Conservation (phyloP, 371 early-diverging fungal species). For the Phascolomyces articulosus region DNA sequence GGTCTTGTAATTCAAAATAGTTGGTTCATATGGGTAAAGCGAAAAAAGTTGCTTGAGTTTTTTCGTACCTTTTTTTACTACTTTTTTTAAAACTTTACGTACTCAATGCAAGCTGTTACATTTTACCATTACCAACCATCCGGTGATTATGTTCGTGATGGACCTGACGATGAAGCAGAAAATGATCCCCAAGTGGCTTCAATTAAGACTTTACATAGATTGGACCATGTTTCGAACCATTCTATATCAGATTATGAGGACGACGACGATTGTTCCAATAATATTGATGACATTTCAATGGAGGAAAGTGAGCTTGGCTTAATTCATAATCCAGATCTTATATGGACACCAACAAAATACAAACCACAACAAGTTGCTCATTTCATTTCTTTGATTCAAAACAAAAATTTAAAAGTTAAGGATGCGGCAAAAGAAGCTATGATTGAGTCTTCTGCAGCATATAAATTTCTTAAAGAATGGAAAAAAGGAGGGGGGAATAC, state of each 20-base stretch:
- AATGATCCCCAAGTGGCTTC: too few species aligned
- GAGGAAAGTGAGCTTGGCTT: slow-evolving; percentile 1
- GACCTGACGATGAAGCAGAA: too few species aligned
- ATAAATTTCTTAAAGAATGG: slow-evolving; percentile 13
- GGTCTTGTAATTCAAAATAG: too few species aligned
- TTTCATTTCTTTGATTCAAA: slow-evolving; percentile 3
- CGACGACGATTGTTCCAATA: background rate
- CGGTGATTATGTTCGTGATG: slow-evolving; percentile 9
- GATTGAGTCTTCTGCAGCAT: slow-evolving; percentile 6
- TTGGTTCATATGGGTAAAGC: too few species aligned
- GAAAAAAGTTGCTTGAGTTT: too few species aligned
- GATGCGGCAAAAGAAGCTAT: too few species aligned
- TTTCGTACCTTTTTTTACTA: too few species aligned
- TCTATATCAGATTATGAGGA: slow-evolving; percentile 11
- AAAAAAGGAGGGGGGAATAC: background rate
- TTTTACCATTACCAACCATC: too few species aligned
- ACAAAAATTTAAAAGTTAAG: background rate
- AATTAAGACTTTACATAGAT: background rate
- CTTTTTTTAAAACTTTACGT: too few species aligned
- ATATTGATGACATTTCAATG: background rate
- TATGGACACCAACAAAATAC: slow-evolving; percentile 9
- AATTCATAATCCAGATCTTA: background rate
- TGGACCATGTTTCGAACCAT: slow-evolving; percentile 4
- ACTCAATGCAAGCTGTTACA: too few species aligned
- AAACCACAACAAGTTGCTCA: slow-evolving; percentile 3